These are phyloP conservation scores for Bidens hawaiensis DNA, from an alignment of 140 eudicot species.

Conservation along the genomic window DNA sequence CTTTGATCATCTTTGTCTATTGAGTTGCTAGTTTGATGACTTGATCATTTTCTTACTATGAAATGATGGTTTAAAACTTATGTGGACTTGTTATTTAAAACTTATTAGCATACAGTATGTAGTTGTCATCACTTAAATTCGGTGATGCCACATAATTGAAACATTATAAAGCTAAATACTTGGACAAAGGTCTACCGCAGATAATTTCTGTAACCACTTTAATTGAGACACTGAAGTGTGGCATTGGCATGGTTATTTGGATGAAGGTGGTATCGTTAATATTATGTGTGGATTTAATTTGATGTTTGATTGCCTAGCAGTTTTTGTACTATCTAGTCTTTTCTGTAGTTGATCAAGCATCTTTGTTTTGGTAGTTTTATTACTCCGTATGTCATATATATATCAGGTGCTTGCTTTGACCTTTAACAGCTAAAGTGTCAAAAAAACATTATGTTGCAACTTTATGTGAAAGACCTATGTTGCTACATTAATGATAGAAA, in stretches of 20 bases:
- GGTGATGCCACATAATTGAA: not conserved
- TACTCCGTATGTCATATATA: not conserved
- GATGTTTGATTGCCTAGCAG: slow-evolving; percentile 4
- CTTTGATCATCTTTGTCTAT: too few relatives aligned
- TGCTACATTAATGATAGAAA: not conserved
- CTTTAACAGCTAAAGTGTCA: not conserved
- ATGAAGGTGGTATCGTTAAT: not conserved
- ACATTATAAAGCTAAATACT: not conserved
- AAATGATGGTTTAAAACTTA: not conserved
- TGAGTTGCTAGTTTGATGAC: not conserved
- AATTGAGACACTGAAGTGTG: not conserved
- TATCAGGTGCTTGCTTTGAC: slow-evolving; percentile 7
- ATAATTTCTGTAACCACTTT: not conserved
- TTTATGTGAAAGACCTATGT: slow-evolving; percentile 2
- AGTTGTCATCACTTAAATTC: not conserved
- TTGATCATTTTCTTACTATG: not conserved
- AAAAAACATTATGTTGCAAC: not conserved
- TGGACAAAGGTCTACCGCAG: not conserved
- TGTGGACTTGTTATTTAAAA: not conserved
- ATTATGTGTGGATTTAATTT: not conserved
- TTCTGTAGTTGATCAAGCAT: not conserved
- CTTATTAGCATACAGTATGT: not conserved
- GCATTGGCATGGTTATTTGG: not conserved
- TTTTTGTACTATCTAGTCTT: not conserved
- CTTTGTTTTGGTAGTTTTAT: not conserved